Percentiles rank a stretch among this genome's conserved stretches.
Evolutionary conservation across 495 filamentous ascomycete genomes (phyloP).

Genomic region (Penicillium dipodomyicola): DNA sequence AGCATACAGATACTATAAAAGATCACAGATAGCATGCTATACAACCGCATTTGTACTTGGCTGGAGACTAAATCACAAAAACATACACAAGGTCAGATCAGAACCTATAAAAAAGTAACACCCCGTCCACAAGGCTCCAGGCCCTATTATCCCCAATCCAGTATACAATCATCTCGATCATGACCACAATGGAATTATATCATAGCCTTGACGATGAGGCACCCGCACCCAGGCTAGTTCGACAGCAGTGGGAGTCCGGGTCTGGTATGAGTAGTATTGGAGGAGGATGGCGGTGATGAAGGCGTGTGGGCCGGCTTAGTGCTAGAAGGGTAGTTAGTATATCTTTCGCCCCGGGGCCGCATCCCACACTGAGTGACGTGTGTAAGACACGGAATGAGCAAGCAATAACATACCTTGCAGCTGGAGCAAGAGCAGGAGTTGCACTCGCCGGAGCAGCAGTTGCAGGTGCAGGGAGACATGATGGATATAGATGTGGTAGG

Average conservation of each 20-base stretch:
- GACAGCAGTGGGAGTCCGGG: slow-evolving; percentile 29
- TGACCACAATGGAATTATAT: slow-evolving; percentile 1
- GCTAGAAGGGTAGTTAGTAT: slow-evolving; percentile 27
- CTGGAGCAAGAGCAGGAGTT: slow-evolving; percentile 41
- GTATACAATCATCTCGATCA: slow-evolving; percentile 13
- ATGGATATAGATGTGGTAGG: slow-evolving; percentile 26
- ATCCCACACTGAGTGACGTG: background rate
- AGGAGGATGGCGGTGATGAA: slow-evolving; percentile 27
- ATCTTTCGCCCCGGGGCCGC: background rate
- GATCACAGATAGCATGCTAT: slow-evolving; percentile 1
- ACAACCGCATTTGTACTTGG: slow-evolving; percentile 4
- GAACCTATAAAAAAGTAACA: slow-evolving; percentile 5
- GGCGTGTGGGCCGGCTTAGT: slow-evolving; percentile 28
- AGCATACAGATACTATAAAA: background rate
- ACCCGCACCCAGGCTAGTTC: slow-evolving; percentile 16
- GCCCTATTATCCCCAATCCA: slow-evolving; percentile 7
- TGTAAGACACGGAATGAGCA: background rate
- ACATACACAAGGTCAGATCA: slow-evolving; percentile 18
- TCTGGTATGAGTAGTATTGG: slow-evolving; percentile 28
- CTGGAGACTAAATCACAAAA: slow-evolving; percentile 10
- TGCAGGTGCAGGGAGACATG: slow-evolving; percentile 48
- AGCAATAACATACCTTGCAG: slow-evolving; percentile 34
- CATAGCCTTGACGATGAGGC: slow-evolving; percentile 7
- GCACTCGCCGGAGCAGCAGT: slow-evolving; percentile 46
- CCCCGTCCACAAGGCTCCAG: slow-evolving; percentile 23